Evolutionary conservation across 345 rosid genomes (phyloP), one percentile per base, ranked within the genome.

Genomic region (Brassica nigra): DNA sequence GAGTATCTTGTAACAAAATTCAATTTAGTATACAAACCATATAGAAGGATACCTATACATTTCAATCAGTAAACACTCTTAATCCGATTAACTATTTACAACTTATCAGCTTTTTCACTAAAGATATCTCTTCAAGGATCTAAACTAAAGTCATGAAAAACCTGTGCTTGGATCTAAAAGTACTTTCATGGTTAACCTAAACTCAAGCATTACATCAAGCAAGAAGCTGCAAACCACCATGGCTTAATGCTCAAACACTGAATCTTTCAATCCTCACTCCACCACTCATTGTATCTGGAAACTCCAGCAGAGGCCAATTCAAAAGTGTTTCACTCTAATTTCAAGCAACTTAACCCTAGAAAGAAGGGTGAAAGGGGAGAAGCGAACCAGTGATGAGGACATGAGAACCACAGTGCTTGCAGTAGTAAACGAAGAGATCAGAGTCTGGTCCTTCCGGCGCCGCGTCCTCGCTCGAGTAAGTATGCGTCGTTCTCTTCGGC

Each of bases 401-500:
- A 76, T 93, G 99, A 34, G 95, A 92, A 76, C 97, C 87, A 73
- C 99, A 96, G 84, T 92, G 97, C 84, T 96, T 93, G 97, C 99
- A 93, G 67, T 93, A 96, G 83, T 96, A 96, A 16, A 96, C 98
- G 87, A 96, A 93, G 68, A 96, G 99, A 85, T 96, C 99, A 34
- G 98, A 93, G 81, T 90, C 94, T 0, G 97, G 95, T 58, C 99
- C 97, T 16, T 96, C 99, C 0, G 97, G 98, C 59, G 90, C 93
- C 8, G 99, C 99, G 85, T 96, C 98, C 76, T 96, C 98, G 92
- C 98, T 96, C 20, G 99, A 96, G 85, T 96, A 96, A 15, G 99
- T 96, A 83, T 93, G 99, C 2, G 99, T 93, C 62, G 98, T 96
- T 83, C 99, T 87, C 89, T 96, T 96, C 84, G 99, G 99, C 99